Base-by-base conservation (phyloP, 306 rosid species). In the Quillaja saponaria region DNA sequence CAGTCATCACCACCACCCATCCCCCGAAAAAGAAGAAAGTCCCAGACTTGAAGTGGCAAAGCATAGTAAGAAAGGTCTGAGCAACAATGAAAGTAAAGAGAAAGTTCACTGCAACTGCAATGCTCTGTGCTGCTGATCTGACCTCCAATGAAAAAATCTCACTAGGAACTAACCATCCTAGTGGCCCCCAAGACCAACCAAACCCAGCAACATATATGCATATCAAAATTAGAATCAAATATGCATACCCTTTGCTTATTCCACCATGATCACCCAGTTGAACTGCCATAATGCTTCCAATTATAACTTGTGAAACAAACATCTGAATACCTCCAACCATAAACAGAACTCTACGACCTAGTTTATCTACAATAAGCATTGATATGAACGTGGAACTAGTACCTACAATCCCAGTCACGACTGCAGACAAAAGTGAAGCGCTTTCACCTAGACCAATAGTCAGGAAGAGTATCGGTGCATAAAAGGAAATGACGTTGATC, bases 21-120 rank as follows among this genome's bases (percentile, higher is more conserved):
- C 85, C 82, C n/a, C 85, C 85, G 49, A 76, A 80, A 57, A 80
- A 76, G 77, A 80, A 76, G 74, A 80, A 76, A 44, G 72, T 80
- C 52, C 74, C 79, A 4, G 74, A 44, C 57, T 62, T 68, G 31
- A 80, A 68, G 49, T 76, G 82, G 59, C 85, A 76, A 49, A 80
- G 82, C 79, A 80, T 76, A 35, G 61, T 8, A 6, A 80, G 67
- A 72, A 80, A 80, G 42, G 48, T 69, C 63, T 80, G 85, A 69
- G 82, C 82, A 55, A 72, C 53, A 17, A 65, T 20, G 50, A 76
- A 80, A 54, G 82, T 76, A 61, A 80, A 80, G 40, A 80, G 9
- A 64, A 80, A 80, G 63, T 61, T 76, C 74, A 76, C 77, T 35
- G 82, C 82, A n/a, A 80, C 85, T 8, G 71, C 72, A n/a, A 76